Conservation (phyloP, 2,329 filamentous ascomycete species). For the Exophiala sp. region DNA sequence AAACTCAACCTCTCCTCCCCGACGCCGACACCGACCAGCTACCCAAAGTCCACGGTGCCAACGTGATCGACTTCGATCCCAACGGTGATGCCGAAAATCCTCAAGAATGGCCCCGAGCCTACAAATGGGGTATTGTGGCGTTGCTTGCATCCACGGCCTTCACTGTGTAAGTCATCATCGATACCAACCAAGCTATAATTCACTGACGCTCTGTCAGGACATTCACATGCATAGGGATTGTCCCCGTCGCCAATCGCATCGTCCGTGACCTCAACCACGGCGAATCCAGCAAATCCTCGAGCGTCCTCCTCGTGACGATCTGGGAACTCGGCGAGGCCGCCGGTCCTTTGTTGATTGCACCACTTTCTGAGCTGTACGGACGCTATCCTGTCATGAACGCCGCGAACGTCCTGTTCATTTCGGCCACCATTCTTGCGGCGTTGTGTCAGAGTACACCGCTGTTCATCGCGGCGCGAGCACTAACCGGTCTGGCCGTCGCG, state of each 20-base stretch:
- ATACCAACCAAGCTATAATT: neutral
- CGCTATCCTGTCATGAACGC: conserved; percentile 37
- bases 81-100: conserved; percentile 29
- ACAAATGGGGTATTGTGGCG: conserved; percentile 27
- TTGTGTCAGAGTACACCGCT: conserved; percentile 36
- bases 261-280: conserved; percentile 42
- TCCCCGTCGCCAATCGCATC: conserved; percentile 53
- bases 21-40: neutral
- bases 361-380: conserved; percentile 45
- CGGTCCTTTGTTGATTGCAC: conserved; percentile 45
- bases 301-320: conserved; percentile 49
- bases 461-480: conserved; percentile 42
- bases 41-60: conserved; percentile 5
- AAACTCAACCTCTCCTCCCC: conserved; percentile 18
- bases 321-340: conserved; percentile 50
- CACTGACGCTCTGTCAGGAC: conserved; percentile 41
- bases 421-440: conserved; percentile 39
- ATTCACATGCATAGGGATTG: conserved; percentile 56
- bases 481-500: conserved; percentile 45
- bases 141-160: conserved; percentile 27
- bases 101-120: conserved; percentile 23
- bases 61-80: conserved; percentile 26
- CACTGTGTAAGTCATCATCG: conserved; percentile 18
- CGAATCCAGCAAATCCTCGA: conserved; percentile 44
- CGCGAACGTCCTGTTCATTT: conserved; percentile 46